phyloP scores from a whole-genome alignment of 495 filamentous ascomycete genomes.

The Aspergillus bertholletiae region DNA sequence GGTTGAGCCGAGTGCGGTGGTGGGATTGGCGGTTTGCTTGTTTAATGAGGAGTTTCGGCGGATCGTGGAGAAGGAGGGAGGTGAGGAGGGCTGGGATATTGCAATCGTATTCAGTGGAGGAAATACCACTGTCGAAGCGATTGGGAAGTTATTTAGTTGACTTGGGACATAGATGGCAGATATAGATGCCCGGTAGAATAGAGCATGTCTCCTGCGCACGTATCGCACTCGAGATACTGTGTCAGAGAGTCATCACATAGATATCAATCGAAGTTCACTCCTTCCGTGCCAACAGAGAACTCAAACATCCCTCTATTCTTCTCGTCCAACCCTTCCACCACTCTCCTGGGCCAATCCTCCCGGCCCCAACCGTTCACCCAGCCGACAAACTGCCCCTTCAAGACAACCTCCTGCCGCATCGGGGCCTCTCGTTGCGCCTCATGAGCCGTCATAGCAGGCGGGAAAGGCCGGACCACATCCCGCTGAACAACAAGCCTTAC shows the following conservation, averaged over 20 bases:
- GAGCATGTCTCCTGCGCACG: too few species aligned
- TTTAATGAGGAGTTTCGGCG: constrained; percentile 80
- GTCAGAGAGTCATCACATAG: not conserved
- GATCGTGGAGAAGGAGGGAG: constrained; percentile 65
- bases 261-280: constrained; percentile 8
- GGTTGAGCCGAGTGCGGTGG: constrained; percentile 85
- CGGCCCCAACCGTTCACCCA: constrained; percentile 45
- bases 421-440: constrained; percentile 52
- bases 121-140: constrained; percentile 79
- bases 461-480: constrained; percentile 48
- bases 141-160: constrained; percentile 44
- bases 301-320: constrained; percentile 30
- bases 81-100: constrained; percentile 74
- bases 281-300: constrained; percentile 11
- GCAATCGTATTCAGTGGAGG: constrained; percentile 86
- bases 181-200: not conserved
- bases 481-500: constrained; percentile 46
- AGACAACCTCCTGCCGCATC: constrained; percentile 37
- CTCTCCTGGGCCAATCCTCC: constrained; percentile 39
- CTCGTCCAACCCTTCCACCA: constrained; percentile 29
- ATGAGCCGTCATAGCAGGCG: constrained; percentile 47
- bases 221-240: too few species aligned
- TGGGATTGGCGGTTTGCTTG: constrained; percentile 77
- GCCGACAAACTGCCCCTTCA: constrained; percentile 36
- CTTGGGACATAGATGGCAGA: not conserved